Evolutionary conservation across 306 rosid species (phyloP), one percentile per base, ranked within the genome.

Genomic region (Pyrus bretschneideri): DNA sequence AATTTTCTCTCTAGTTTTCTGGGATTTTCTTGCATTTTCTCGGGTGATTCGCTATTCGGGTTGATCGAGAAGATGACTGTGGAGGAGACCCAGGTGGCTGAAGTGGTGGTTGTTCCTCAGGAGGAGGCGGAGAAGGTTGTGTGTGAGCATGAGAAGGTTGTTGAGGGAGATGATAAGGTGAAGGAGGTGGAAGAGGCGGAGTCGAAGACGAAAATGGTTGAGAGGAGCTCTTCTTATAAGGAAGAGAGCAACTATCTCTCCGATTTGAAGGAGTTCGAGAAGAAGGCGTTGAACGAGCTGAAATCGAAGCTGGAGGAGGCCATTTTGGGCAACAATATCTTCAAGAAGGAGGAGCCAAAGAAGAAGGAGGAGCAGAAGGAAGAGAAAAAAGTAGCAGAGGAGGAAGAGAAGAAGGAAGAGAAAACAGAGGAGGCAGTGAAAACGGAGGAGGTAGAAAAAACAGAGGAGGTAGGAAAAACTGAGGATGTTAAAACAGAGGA

Each of bases 161-260:
- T 2, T 19, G 76, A 66, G 19, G 70, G 49, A 19, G 51, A 35
- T 35, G 70, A 66, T 38, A 21, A 66, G 49, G 70, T 66, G 51
- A 64, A 84, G 57, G 87, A 69, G 46, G 79, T 19, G 13, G 79
- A 67, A 0, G 84, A 64, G 2, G 42, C 70, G 17, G 75, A 45
- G 1, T 12, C 40, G 6, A 75, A 81, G 42, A 82, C 84, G 6
- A 31, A 10, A 2, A 19, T 77, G 3, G 62, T 85, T 38, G 86
- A 82, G 35, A 85, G 72, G 63, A 85, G 88, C 83, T 69, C 84
- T 76, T 85, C 88, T 45, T 85, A 72, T 31, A 85, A 79, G 63
- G 88, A 85, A 29, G 88, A 85, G 66, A 85, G 88, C 74, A 85
- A 85, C 77, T 78, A 52, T 46, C 86, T 82, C 3, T 81, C 83